These are phyloP conservation scores for Hypoxylon subgilvum DNA, from an alignment of 495 filamentous ascomycete species.

Conservation along the genomic window DNA sequence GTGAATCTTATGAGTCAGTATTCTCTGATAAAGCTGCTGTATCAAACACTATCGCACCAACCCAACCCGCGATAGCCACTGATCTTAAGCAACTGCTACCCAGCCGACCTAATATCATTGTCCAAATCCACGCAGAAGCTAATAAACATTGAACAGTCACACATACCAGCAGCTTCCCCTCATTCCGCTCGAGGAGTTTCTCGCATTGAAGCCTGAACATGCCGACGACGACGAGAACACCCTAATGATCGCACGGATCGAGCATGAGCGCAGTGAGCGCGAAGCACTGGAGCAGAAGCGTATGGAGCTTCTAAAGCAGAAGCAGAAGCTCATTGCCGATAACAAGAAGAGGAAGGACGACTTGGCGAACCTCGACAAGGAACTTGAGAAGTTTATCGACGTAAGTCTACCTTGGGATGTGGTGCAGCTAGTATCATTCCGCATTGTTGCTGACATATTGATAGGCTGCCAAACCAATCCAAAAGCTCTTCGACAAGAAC, in stretches of 20 bases:
- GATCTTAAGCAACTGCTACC: too few species aligned
- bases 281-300: constrained; percentile 86
- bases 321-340: constrained; percentile 88
- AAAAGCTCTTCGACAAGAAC: constrained; percentile 80
- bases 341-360: constrained; percentile 96
- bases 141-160: constrained; percentile 63
- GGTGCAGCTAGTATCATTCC: neutral
- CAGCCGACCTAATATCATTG: constrained; percentile 2
- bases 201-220: constrained; percentile 77
- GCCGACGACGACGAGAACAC: constrained; percentile 71
- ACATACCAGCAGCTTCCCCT: constrained; percentile 85
- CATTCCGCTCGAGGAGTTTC: constrained; percentile 81
- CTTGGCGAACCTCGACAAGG: constrained; percentile 82
- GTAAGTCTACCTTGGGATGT: constrained; percentile 43
- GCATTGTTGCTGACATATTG: constrained; percentile 17
- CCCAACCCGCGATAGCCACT: neutral
- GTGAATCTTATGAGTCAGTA: constrained; percentile 89
- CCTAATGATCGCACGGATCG: constrained; percentile 89
- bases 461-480: constrained; percentile 83
- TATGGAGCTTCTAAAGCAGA: constrained; percentile 84
- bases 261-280: constrained; percentile 85
- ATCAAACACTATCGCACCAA: neutral
- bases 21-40: neutral
- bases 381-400: constrained; percentile 90
- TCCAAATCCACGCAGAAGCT: constrained; percentile 30